These are phyloP conservation scores for Phlyctochytrium bullatum DNA, from an alignment of 192 early-diverging fungal genomes.

Conservation along the genomic window DNA sequence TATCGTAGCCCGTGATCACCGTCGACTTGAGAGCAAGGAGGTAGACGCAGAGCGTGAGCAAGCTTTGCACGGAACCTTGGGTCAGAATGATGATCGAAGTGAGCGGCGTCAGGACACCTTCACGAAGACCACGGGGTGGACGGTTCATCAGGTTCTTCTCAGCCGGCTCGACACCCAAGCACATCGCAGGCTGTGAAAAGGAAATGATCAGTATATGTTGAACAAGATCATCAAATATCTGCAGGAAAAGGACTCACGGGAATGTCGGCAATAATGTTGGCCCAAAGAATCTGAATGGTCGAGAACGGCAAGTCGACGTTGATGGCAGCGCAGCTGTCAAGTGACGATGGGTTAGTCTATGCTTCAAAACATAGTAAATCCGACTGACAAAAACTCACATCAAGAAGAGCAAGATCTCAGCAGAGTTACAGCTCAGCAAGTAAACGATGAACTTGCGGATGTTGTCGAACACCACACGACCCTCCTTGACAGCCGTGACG, in stretches of 20 bases:
- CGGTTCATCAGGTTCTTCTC: conserved; percentile 86
- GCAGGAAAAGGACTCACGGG: conserved; percentile 53
- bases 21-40: conserved; percentile 10
- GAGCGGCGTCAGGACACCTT: conserved; percentile 67
- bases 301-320: conserved; percentile 86
- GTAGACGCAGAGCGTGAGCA: conserved; percentile 51
- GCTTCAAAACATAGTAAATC: conserved; percentile 22
- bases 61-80: conserved; percentile 71
- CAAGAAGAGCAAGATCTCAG: conserved; percentile 89
- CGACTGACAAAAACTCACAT: conserved; percentile 48
- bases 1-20: conserved; percentile 19
- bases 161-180: conserved; percentile 84
- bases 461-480: conserved; percentile 95
- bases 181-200: conserved; percentile 69
- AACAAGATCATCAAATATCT: neutral
- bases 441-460: conserved; percentile 98
- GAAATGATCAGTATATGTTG: too few relatives aligned
- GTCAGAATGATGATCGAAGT: conserved; percentile 64
- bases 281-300: conserved; percentile 93
- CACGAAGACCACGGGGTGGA: conserved; percentile 70
- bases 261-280: conserved; percentile 97
- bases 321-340: conserved; percentile 49
- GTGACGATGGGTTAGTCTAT: conserved; percentile 4
- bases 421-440: conserved; percentile 88
- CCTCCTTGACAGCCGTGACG: conserved; percentile 89